Evolutionary conservation across 768 basidiomycete genomes (phyloP).

Genomic region (Trametes cingulata): DNA sequence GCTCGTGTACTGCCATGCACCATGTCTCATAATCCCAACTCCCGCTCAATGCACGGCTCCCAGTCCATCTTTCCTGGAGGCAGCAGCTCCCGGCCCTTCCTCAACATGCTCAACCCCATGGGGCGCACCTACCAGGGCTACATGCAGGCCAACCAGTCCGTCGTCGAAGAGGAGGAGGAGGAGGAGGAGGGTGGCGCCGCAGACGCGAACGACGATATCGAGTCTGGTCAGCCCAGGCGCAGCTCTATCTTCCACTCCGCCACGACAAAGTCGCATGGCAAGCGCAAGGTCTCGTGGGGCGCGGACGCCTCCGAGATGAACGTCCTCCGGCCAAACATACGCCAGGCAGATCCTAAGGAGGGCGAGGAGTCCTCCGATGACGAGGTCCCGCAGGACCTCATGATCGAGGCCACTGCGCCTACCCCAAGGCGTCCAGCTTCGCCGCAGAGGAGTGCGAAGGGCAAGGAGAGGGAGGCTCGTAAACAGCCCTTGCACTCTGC

Average conservation of each 20-base stretch:
- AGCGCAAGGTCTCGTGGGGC: slow-evolving; percentile 61
- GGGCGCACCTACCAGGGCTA: slow-evolving; percentile 75
- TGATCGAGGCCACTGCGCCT: slow-evolving; percentile 72
- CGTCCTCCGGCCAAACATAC: slow-evolving; percentile 69
- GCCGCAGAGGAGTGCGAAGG: slow-evolving; percentile 30
- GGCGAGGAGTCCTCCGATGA: slow-evolving; percentile 72
- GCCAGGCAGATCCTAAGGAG: slow-evolving; percentile 60
- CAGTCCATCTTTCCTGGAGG: slow-evolving; percentile 40
- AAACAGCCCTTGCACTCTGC: slow-evolving; percentile 52
- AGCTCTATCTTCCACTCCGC: slow-evolving; percentile 34
- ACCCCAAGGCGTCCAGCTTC: slow-evolving; percentile 28
- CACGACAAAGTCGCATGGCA: slow-evolving; percentile 40
- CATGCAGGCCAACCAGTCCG: slow-evolving; percentile 67
- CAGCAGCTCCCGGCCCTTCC: slow-evolving; percentile 74
- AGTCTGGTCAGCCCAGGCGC: slow-evolving; percentile 53
- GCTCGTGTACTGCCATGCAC: neutral
- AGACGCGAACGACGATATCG: slow-evolving; percentile 51
- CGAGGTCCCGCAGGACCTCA: slow-evolving; percentile 83
- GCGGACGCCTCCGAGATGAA: slow-evolving; percentile 56
- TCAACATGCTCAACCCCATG: slow-evolving; percentile 83
- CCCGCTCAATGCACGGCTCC: slow-evolving; percentile 33
- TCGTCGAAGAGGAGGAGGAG: slow-evolving; percentile 75
- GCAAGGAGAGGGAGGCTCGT: slow-evolving; percentile 35
- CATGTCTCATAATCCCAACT: slow-evolving; percentile 23
- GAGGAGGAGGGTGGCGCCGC: slow-evolving; percentile 48